Base-by-base conservation (phyloP, 2,329 filamentous ascomycete genomes). In the Nigrospora sphaerica region DNA sequence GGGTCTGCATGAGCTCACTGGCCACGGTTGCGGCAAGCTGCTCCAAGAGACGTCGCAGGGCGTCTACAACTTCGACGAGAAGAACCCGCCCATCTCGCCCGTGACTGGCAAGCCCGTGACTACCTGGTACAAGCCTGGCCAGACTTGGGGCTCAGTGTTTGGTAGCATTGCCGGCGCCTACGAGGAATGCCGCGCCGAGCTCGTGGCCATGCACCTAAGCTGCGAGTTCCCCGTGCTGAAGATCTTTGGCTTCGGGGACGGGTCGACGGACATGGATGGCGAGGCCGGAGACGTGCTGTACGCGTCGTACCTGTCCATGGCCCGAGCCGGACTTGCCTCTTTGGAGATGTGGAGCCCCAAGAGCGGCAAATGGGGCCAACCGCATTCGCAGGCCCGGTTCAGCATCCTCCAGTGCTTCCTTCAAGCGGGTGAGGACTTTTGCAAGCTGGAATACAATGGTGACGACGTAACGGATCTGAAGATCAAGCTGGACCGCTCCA, bases 341-440 rank as follows among this genome's bases (percentile, higher is more conserved):
- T 77, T 97, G 18, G 92, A 97, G 63, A 89, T 93, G 75, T 97
- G 90, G 90, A 90, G 96, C 59, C 90, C 90, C 6, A 91, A 91
- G 70, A 83, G 78, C 57, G 76, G 83, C 54, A 95, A 95, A 70
- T 95, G 91, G 91, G 91, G 91, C 10, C 91, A 95, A 66, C 80
- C 86, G 53, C 90, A 95, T 62, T 95, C 89, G 68, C 89, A 95
- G 67, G 91, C 90, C 18, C 86, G 91, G 12, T 96, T 90, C 69
- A 88, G 85, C 44, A 95, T 96, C 58, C 72, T 96, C 36, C 51
- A 78, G 61, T 91, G 83, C 57, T 91, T 96, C 77, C 77, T 96
- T 16, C 79, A 86, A 55, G 91, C 90, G 1, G 88, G 86, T n/a
- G 80, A 86, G 46, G 83, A 87, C 59, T 96, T 96, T 66, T 92